These are phyloP conservation scores for Nepenthes gracilis DNA, from an alignment of 148 eudicot genomes.

Conservation along the genomic window DNA sequence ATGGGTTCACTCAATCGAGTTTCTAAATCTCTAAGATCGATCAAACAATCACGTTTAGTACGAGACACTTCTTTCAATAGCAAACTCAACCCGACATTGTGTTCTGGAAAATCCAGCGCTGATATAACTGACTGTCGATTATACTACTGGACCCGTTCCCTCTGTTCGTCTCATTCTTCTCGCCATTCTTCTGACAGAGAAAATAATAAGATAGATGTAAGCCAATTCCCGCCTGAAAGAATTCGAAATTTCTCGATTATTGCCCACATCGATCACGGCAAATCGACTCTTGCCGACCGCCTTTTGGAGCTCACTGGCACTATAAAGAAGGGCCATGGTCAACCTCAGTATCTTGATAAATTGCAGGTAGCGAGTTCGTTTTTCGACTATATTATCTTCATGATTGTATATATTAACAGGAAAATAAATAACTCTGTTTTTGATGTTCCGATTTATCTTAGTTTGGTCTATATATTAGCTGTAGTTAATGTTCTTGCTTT, in stretches of 20 bases:
- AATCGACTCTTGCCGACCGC: slow-evolving; percentile 90
- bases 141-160: slow-evolving; percentile 15
- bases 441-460: background rate
- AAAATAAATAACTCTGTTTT: background rate
- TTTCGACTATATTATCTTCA: background rate
- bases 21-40: slow-evolving; percentile 25
- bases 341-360: slow-evolving; percentile 91
- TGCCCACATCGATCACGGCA: slow-evolving; percentile 96
- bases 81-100: slow-evolving; percentile 1
- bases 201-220: slow-evolving; percentile 38
- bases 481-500: too few relatives aligned
- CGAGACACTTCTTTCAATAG: slow-evolving; percentile 2
- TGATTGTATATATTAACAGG: background rate
- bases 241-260: slow-evolving; percentile 86
- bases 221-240: slow-evolving; percentile 57
- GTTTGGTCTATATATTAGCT: background rate
- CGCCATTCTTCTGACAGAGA: slow-evolving; percentile 24
- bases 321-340: slow-evolving; percentile 81
- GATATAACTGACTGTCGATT: slow-evolving; percentile 7
- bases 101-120: slow-evolving; percentile 1
- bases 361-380: slow-evolving; percentile 41
- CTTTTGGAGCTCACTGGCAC: slow-evolving; percentile 90
- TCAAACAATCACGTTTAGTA: background rate
- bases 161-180: slow-evolving; percentile 29
- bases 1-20: slow-evolving; percentile 32